phyloP scores from a whole-genome alignment of 225 moss, liverwort and hornwort genomes.

The Rhytidiadelphus loreus region DNA sequence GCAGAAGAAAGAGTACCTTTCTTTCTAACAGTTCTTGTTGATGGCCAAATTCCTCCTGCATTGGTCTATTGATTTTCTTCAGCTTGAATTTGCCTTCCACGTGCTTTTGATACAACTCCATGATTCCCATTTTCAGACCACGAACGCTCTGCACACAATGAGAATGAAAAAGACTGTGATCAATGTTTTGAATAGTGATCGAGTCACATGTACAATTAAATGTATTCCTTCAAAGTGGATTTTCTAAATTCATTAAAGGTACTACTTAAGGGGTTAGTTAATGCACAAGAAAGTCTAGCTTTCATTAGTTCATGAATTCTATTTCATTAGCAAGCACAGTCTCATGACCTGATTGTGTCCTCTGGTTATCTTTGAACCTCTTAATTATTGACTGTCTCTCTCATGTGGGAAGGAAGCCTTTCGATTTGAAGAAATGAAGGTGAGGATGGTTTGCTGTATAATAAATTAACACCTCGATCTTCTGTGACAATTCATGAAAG shows the following conservation, averaged over 20 bases:
- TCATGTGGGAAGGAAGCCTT: no score
- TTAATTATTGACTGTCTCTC: background rate
- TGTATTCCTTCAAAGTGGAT: background rate
- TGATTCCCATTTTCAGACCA: constrained; percentile 38
- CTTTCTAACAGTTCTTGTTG: constrained; percentile 61
- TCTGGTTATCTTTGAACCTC: background rate
- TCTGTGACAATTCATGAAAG: constrained; percentile 55
- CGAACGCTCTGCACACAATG: constrained; percentile 36
- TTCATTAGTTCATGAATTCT: no score
- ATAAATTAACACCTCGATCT: constrained; percentile 32
- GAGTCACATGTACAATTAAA: background rate
- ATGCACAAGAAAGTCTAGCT: no score
- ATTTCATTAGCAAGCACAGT: no score
- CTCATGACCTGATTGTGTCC: no score
- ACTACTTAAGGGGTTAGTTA: no score
- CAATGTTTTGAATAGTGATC: background rate
- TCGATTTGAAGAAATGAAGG: no score
- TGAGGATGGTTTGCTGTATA: background rate
- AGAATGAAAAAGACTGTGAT: background rate
- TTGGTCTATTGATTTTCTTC: constrained; percentile 19
- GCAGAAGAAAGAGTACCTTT: constrained; percentile 21
- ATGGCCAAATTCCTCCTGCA: constrained; percentile 41
- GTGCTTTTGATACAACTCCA: constrained; percentile 58
- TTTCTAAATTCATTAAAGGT: no score
- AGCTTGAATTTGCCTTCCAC: constrained; percentile 64